These are phyloP conservation scores for Fusarium nelsonii DNA, from an alignment of 2,329 filamentous ascomycete genomes.

Conservation along the genomic window DNA sequence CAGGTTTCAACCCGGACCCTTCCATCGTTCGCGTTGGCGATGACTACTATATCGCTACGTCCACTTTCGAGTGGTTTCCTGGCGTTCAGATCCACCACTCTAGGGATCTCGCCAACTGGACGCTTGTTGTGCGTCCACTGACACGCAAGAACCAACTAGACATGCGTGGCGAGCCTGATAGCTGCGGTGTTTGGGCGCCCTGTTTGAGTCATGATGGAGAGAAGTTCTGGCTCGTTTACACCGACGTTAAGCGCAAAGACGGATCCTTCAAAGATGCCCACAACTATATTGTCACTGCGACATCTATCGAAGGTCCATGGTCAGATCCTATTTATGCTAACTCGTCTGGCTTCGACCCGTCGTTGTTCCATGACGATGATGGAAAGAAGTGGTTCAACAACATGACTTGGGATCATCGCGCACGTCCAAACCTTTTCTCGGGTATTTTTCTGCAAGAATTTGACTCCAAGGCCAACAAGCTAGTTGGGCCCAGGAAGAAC, in stretches of 20 bases:
- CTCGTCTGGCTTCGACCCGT: constrained; percentile 73
- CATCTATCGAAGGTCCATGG: constrained; percentile 69
- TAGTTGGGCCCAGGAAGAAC: constrained; percentile 68
- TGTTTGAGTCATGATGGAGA: constrained; percentile 72
- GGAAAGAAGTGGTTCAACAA: constrained; percentile 69
- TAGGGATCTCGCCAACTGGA: constrained; percentile 66
- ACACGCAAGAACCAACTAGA: constrained; percentile 64
- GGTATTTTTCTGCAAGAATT: constrained; percentile 72
- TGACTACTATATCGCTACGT: constrained; percentile 68
- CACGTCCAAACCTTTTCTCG: constrained; percentile 62
- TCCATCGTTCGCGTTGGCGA: constrained; percentile 64
- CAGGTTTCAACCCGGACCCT: constrained; percentile 68
- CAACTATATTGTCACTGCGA: constrained; percentile 71
- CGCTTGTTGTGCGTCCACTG: constrained; percentile 60
- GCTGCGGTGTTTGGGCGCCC: constrained; percentile 73
- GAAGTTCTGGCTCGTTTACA: constrained; percentile 73
- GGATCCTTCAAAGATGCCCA: constrained; percentile 73
- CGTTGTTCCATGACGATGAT: constrained; percentile 68
- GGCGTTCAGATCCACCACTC: constrained; percentile 69
- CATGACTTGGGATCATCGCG: constrained; percentile 68
- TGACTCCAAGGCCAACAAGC: constrained; percentile 60
- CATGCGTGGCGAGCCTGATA: constrained; percentile 70
- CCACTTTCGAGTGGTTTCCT: constrained; percentile 68
- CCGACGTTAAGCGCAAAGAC: constrained; percentile 75
- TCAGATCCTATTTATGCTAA: constrained; percentile 71